Conservation (phyloP, 768 basidiomycete species). For the Suillus discolor region DNA sequence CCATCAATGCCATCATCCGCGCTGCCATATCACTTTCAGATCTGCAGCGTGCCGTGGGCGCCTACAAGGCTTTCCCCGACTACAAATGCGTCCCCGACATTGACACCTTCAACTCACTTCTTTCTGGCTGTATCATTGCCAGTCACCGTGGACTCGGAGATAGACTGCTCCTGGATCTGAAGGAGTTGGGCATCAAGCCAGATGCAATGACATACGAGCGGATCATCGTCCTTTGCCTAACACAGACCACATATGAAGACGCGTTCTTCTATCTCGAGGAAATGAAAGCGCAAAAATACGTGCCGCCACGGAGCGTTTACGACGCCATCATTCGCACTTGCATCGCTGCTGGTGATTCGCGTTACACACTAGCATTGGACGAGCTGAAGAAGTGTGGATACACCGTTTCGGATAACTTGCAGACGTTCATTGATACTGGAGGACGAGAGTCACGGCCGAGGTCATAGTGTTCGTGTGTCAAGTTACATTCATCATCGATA, state of each 20-base stretch:
- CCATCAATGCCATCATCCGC: constrained; percentile 68
- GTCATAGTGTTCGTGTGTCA: background rate
- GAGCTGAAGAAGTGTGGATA: constrained; percentile 74
- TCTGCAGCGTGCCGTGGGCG: constrained; percentile 74
- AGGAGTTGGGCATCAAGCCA: constrained; percentile 53
- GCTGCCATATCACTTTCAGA: constrained; percentile 65
- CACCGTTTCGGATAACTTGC: constrained; percentile 31
- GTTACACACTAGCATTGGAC: constrained; percentile 64
- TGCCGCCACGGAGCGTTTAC: constrained; percentile 61
- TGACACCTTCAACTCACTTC: constrained; percentile 68
- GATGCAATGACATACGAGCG: constrained; percentile 65
- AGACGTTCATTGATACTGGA: constrained; percentile 35
- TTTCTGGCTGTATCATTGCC: constrained; percentile 63
- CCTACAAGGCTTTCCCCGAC: constrained; percentile 65
- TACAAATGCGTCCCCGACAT: constrained; percentile 59
- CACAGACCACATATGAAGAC: constrained; percentile 76
- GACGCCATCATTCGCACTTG: constrained; percentile 62
- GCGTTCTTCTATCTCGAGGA: constrained; percentile 89
- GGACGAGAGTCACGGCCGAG: constrained; percentile 13
- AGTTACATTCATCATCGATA: background rate
- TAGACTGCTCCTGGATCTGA: constrained; percentile 67
- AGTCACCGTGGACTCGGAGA: constrained; percentile 70
- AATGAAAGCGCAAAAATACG: constrained; percentile 68
- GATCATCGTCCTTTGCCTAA: constrained; percentile 70
- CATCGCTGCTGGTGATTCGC: constrained; percentile 53